Base-by-base conservation (phyloP, 1,284 basidiomycete genomes). In the Microbotryomycetes sp. region DNA sequence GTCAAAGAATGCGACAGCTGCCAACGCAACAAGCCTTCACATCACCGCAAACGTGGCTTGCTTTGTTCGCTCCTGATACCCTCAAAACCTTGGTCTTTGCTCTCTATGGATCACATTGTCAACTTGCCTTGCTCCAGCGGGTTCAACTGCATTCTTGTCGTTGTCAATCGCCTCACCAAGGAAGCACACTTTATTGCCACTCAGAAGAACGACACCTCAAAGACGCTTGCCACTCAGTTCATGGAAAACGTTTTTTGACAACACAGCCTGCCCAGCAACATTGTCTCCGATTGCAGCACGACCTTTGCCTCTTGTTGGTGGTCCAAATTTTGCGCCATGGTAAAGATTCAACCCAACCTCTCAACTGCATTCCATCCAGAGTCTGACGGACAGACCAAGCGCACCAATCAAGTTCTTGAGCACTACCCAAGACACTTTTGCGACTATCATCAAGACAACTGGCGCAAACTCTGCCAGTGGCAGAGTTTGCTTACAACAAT, bases 71-170 rank as follows among this genome's bases (percentile, higher is more conserved):
- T 79, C 16, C 79, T 3, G 5, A 62, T 48, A 41, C 68, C 71
- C 0, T 6, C 41, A 3, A n/a, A 57, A 15, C 80, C 79, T 0
- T 82, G 76, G 73, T 68, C 70, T 29, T 71, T 72, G 0, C 72
- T 82, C 5, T 76, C 77, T 0, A 76, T 81, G 74, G 80, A 82
- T 61, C 73, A 78, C 52, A 80, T 82, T 29, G 72, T 73, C 6
- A 73, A 75, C 21, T 71, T 82, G 0, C 81, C 80, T 0, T 4
- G 6, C 7, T 76, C 74, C 0, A 64, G 71, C 3, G 75, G 76
- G 1, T 78, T 58, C 64, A 70, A 78, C 57, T 59, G 76, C 4
- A 76, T 82, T 5, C 56, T 78, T 0, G 78, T 80, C 0, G 72
- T 81, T 0, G 79, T 78, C 0, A 76, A 79, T 60, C 55, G 75